Percentiles rank a stretch among this genome's conserved stretches.
Evolutionary conservation across 164 flowering plant species (phyloP).

Genomic region (Protea cynaroides): DNA sequence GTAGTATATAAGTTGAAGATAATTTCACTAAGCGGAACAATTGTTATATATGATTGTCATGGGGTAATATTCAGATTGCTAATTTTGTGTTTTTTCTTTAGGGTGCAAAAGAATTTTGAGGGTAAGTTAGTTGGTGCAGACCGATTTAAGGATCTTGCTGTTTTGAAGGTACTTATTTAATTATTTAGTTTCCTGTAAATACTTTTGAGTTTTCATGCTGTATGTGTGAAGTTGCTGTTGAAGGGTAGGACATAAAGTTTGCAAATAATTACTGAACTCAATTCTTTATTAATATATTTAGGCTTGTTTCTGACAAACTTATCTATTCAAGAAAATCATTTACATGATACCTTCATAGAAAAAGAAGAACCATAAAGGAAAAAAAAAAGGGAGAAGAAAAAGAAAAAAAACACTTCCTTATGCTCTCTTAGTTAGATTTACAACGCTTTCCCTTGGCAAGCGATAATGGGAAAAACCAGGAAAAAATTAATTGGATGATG

Average conservation of each 20-base stretch:
- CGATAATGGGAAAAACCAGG: too few species aligned
- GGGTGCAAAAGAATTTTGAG: conserved; percentile 92
- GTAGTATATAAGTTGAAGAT: neutral
- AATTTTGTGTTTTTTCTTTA: conserved; percentile 18
- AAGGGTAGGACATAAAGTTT: neutral
- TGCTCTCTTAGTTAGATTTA: neutral
- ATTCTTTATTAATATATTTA: neutral
- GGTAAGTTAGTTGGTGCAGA: conserved; percentile 90
- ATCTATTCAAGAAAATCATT: neutral
- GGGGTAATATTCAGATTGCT: conserved; percentile 1
- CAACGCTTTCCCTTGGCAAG: too few species aligned
- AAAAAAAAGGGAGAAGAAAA: too few species aligned
- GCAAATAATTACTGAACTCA: neutral
- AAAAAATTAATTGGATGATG: too few species aligned
- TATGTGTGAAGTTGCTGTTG: neutral
- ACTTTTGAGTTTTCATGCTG: neutral
- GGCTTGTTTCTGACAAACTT: too few species aligned
- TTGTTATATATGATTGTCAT: neutral
- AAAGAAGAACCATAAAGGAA: too few species aligned
- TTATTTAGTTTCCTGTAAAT: neutral
- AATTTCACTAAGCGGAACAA: neutral
- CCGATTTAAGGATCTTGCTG: conserved; percentile 94
- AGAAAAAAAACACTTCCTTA: too few species aligned
- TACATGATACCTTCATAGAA: neutral
- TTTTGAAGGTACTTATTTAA: conserved; percentile 63